Evolutionary conservation across 441 rosid species (phyloP), one percentile per base, ranked within the genome.

Genomic region (Adansonia gregorii): DNA sequence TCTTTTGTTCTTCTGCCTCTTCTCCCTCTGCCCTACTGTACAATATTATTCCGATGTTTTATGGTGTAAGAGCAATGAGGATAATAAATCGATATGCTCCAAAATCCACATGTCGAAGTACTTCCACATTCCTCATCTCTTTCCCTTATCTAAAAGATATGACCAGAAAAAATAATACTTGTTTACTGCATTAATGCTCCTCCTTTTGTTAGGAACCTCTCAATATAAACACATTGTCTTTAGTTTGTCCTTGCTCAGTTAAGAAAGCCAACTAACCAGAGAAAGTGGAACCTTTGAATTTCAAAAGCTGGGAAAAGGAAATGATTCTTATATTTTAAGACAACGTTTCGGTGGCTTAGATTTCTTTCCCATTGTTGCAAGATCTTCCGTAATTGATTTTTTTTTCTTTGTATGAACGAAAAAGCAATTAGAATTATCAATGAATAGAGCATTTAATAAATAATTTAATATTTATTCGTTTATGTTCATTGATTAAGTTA

Each of bases 271-370:
- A 27, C 61, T 2, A 11, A 52, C 17, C 43, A 27, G 15, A 55
- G 43, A 22, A 76, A 58, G 31, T 63, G 51, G 67, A 27, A 12
- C 70, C 52, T 70, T 70, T 69, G 75, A 70, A 60, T 58, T 46
- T 59, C 75, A 65, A 31, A 1, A 46, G 69, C 27, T 24, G 27
- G 27, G 27, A 24, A 24, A 0, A 24, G 27, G 27, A 24, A 24
- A 1, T 24, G 27, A 24, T 24, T 24, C 27, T 24, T 24, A 24
- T 24, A 24, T 24, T 24, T 24, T 24, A 24, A 24, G 27, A 24
- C 27, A 24, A 24, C 27, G 27, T 24, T 24, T 24, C 27, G 27
- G 27, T 24, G 27, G 27, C 27, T 24, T 24, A 24, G 27, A 24
- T 24, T 24, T 24, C 27, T 24, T 24, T 24, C 27, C 27, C 27